These are phyloP conservation scores for Sclerotinia minor DNA, from an alignment of 2,329 filamentous ascomycete species.

Conservation along the genomic window DNA sequence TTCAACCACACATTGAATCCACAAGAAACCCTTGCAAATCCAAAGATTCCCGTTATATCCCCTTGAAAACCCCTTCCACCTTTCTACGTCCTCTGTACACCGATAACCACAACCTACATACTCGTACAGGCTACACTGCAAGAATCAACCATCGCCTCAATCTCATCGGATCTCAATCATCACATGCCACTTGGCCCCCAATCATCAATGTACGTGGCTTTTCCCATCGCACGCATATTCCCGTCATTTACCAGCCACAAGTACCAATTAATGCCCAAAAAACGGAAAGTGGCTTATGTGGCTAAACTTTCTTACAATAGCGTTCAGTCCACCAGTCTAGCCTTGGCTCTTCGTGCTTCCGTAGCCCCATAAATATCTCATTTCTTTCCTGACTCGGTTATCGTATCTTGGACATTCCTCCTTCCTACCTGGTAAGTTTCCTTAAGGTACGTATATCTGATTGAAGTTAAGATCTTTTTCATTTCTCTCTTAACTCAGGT, in stretches of 20 bases:
- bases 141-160: conserved; percentile 7
- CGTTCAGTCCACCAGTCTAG: not conserved
- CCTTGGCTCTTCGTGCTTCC: not conserved
- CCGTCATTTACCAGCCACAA: conserved; percentile 11
- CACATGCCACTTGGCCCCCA: conserved; percentile 21
- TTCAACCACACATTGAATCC: not conserved
- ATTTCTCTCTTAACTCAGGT: not conserved
- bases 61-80: not conserved
- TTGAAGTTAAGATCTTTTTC: not conserved
- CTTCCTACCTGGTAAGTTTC: not conserved
- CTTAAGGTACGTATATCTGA: not conserved
- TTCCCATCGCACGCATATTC: conserved; percentile 15
- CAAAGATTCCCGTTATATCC: conserved; percentile 9
- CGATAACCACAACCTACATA: not conserved
- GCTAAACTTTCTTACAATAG: not conserved
- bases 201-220: conserved; percentile 11
- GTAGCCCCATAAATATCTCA: too few species aligned
- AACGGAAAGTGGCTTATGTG: conserved; percentile 10
- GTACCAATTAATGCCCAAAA: not conserved
- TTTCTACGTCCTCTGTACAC: not conserved
- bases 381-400: not conserved
- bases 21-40: not conserved
- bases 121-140: not conserved
- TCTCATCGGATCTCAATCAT: not conserved
- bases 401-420: conserved; percentile 9